Conservation (phyloP, 768 basidiomycete species). For the Hericium alpestre region DNA sequence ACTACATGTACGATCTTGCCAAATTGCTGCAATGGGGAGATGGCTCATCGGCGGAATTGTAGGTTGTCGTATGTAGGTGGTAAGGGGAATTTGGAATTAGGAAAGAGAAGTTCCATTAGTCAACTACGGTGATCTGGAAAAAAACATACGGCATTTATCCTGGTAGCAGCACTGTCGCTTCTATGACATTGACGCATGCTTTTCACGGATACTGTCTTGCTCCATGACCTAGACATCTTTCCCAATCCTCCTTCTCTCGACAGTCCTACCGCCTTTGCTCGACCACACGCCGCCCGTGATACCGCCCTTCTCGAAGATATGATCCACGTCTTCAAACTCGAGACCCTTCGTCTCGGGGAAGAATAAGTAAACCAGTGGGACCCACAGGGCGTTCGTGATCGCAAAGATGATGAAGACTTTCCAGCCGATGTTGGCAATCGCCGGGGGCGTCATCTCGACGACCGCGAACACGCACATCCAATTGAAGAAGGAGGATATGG, state of each 20-base stretch:
- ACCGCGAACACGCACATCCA: conserved; percentile 25
- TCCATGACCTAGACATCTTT: background rate
- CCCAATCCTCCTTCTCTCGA: background rate
- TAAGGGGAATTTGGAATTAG: no score
- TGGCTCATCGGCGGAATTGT: no score
- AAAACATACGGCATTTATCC: no score
- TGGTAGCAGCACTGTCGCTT: no score
- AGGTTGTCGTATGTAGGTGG: no score
- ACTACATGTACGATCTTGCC: no score
- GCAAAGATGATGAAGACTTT: conserved; percentile 37
- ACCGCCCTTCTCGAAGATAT: conserved; percentile 31
- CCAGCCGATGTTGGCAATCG: conserved; percentile 32
- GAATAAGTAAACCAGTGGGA: conserved; percentile 27
- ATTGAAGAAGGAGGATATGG: conserved; percentile 20
- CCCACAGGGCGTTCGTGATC: conserved; percentile 33
- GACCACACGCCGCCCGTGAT: conserved; percentile 31
- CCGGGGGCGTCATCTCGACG: conserved; percentile 32
- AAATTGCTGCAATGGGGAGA: no score
- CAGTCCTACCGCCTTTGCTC: conserved; percentile 20
- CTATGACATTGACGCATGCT: background rate
- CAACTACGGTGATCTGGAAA: no score
- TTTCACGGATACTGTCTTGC: no score
- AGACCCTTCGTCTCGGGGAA: conserved; percentile 27
- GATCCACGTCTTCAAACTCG: conserved; percentile 29
- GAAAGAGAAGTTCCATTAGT: no score